Evolutionary conservation across 768 basidiomycete species (phyloP), one percentile per base, ranked within the genome.

Genomic region (Hygrophoropsis aurantiaca): DNA sequence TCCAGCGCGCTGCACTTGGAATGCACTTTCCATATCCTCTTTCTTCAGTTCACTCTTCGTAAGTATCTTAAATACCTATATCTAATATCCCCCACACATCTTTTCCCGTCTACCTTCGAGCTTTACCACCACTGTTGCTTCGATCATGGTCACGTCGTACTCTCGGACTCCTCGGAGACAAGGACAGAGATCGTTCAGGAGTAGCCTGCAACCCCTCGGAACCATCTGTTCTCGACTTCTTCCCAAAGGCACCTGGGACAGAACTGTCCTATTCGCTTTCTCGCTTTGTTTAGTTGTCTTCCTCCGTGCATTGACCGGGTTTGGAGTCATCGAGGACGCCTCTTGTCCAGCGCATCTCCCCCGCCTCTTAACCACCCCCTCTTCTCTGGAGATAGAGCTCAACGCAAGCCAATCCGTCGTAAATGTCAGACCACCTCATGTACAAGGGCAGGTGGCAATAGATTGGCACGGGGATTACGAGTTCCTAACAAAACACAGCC

Each of bases 331-430:
- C 18, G 41, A 48, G 42, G 26, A 51, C 18, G 45, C 33, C 26
- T n/a, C 20, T 19, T 42, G 21, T 37, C 18, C 27, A 30, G 27
- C 27, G 13, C 27, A 30, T 30, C 27, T 30, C 6, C 27, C 27
- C 13, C 27, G 27, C 42, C 70, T 68, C 4, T 90, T 89, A 26
- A 87, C 89, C 52, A 90, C 92, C 26, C 57, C 52, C 2, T 79
- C 72, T 63, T 89, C 27, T n/a, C n/a, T n/a, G 27, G 27, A 6
- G 27, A 30, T 30, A 30, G 27, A 30, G 27, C 27, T 30, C 6
- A 13, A 13, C 7, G 13, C 27, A 30, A n/a, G n/a, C n/a, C n/a
- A n/a, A n/a, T n/a, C n/a, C n/a, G n/a, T n/a, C n/a, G 36, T 38
- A 16, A 7, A 16, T 38, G 36, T 16, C 20, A 21, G 16, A 16